phyloP scores from a whole-genome alignment of 108 stramenopile species.

The Seminavis robusta region DNA sequence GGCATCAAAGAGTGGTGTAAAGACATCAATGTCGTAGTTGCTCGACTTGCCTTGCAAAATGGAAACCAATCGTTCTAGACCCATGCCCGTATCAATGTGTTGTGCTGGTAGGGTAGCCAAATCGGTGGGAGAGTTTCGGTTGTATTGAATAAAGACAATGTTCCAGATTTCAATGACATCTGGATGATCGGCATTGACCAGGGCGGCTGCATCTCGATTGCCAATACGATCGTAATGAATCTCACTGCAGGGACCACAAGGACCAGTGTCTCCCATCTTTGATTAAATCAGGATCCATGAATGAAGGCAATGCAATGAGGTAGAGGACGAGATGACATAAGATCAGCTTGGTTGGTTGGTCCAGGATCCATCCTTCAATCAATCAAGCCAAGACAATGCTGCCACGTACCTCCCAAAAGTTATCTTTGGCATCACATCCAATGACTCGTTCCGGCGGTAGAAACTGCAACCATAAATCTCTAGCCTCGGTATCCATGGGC shows the following conservation, averaged over 20 bases:
- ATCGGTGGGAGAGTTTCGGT: constrained; percentile 59
- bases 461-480: constrained; percentile 73
- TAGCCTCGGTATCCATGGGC: constrained; percentile 83
- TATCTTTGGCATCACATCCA: constrained; percentile 86
- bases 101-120: constrained; percentile 78
- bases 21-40: constrained; percentile 98
- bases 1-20: constrained; percentile 75
- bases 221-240: constrained; percentile 98
- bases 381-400: background rate
- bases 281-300: no score
- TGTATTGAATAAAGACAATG: constrained; percentile 97
- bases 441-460: constrained; percentile 78
- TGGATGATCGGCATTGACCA: constrained; percentile 97
- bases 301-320: no score
- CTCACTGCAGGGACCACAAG: constrained; percentile 97
- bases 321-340: no score
- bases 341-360: background rate
- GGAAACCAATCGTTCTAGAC: constrained; percentile 91
- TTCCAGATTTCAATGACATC: constrained; percentile 98
- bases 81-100: constrained; percentile 99
- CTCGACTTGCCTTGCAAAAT: constrained; percentile 87
- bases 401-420: constrained; percentile 96
- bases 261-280: constrained; percentile 96
- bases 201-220: constrained; percentile 76
- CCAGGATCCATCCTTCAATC: background rate